Conservation (phyloP, 2,329 filamentous ascomycete species). For the Seiridium unicorne region DNA sequence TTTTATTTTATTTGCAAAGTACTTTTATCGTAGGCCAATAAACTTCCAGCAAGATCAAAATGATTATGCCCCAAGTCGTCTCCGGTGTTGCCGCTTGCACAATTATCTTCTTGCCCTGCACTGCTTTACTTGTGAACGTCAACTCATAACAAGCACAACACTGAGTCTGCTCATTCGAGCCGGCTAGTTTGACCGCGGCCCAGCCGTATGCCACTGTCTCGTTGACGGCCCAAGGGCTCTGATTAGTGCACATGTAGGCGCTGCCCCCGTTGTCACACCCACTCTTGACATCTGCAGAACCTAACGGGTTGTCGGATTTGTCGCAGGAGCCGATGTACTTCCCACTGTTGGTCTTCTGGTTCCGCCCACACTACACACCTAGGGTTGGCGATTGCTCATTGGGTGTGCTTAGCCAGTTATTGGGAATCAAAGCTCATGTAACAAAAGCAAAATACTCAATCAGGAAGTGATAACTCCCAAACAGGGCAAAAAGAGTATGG, state of each 20-base stretch:
- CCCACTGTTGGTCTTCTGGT: constrained; percentile 51
- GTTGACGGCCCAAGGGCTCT: constrained; percentile 61
- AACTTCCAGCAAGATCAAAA: constrained; percentile 48
- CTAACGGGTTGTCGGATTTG: constrained; percentile 52
- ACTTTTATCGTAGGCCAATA: not conserved
- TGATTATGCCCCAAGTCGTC: constrained; percentile 52
- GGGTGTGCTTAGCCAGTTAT: too few relatives aligned
- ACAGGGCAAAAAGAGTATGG: too few relatives aligned
- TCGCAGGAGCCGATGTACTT: constrained; percentile 53
- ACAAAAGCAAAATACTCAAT: too few relatives aligned
- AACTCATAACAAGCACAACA: constrained; percentile 65
- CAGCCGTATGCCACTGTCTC: constrained; percentile 61
- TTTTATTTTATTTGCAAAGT: too few relatives aligned
- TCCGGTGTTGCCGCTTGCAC: constrained; percentile 60
- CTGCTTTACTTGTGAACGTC: constrained; percentile 54
- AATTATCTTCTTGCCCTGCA: constrained; percentile 57
- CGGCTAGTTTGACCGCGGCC: constrained; percentile 56
- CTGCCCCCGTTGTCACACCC: constrained; percentile 55
- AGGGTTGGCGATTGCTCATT: too few relatives aligned
- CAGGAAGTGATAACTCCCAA: too few relatives aligned
- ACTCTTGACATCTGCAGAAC: constrained; percentile 43
- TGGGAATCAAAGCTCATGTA: too few relatives aligned
- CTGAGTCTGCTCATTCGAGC: constrained; percentile 57
- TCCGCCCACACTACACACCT: constrained; percentile 48
- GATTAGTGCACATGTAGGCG: constrained; percentile 61